Percentiles rank a stretch among this genome's conserved stretches.
Evolutionary conservation across 1,284 basidiomycete genomes (phyloP).

Genomic region (Athelia sp.): DNA sequence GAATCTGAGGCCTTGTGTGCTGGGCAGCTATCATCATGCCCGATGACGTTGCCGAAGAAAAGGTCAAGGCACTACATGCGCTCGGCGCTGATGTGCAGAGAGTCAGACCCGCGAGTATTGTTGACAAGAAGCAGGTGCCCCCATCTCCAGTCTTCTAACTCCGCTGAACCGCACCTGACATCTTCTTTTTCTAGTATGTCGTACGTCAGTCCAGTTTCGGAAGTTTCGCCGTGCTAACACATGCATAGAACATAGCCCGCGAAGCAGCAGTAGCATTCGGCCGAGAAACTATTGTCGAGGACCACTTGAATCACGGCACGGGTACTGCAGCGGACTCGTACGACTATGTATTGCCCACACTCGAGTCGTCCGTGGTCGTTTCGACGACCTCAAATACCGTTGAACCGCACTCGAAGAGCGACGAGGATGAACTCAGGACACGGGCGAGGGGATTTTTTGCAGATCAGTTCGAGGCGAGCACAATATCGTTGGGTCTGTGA

Average conservation of each 20-base stretch:
- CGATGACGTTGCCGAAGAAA: slow-evolving; percentile 91
- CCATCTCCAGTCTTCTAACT: slow-evolving; percentile 19
- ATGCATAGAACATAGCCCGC: slow-evolving; percentile 84
- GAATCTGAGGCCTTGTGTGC: background rate
- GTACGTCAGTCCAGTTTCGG: slow-evolving; percentile 31
- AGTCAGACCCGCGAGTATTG: slow-evolving; percentile 84
- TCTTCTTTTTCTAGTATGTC: slow-evolving; percentile 36
- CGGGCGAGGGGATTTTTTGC: slow-evolving; percentile 81
- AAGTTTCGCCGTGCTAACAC: slow-evolving; percentile 2
- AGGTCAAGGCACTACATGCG: slow-evolving; percentile 77
- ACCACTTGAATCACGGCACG: slow-evolving; percentile 19
- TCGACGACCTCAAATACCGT: slow-evolving; percentile 47
- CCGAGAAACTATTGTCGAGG: slow-evolving; percentile 30
- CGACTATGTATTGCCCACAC: slow-evolving; percentile 27
- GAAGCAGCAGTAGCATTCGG: slow-evolving; percentile 75
- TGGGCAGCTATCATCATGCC: slow-evolving; percentile 83
- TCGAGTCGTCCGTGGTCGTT: slow-evolving; percentile 48
- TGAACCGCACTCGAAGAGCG: slow-evolving; percentile 26
- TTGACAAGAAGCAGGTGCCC: slow-evolving; percentile 91
- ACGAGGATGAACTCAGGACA: slow-evolving; percentile 36
- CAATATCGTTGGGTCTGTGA: no score
- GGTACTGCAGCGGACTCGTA: background rate
- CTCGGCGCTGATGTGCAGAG: slow-evolving; percentile 87
- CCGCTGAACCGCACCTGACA: background rate
- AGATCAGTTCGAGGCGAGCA: slow-evolving; percentile 87